Percentiles rank a stretch among this genome's conserved stretches.
Evolutionary conservation across 768 basidiomycete genomes (phyloP).

Genomic region (Tulasnella sp.): DNA sequence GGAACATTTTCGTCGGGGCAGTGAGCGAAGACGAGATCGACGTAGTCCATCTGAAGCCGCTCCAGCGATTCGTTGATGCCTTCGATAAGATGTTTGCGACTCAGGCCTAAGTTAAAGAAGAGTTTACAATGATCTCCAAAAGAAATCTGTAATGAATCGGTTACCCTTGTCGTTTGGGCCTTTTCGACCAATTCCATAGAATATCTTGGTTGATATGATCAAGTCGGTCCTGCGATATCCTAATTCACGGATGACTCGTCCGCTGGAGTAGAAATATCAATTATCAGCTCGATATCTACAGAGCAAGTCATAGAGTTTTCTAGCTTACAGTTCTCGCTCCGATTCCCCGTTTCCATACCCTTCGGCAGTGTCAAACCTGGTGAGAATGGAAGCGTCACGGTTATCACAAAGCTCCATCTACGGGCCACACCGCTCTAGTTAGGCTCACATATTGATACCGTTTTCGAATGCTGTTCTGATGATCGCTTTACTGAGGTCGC

Average conservation of each 20-base stretch:
- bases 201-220: conserved; percentile 68
- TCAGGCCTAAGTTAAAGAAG: neutral
- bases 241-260: conserved; percentile 68
- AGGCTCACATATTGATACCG: conserved; percentile 49
- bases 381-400: neutral
- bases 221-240: conserved; percentile 53
- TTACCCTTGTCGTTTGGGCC: conserved; percentile 41
- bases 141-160: too few species aligned
- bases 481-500: conserved; percentile 68
- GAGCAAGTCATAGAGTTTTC: neutral
- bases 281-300: neutral
- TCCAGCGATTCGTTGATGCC: conserved; percentile 54
- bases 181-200: conserved; percentile 46
- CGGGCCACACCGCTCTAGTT: neutral
- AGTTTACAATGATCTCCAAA: neutral
- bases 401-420: neutral
- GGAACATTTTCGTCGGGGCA: conserved; percentile 35
- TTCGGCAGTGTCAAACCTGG: conserved; percentile 51
- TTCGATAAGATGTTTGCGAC: conserved; percentile 45
- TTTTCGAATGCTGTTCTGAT: conserved; percentile 65
- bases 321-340: conserved; percentile 46
- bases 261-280: conserved; percentile 21
- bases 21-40: conserved; percentile 62
- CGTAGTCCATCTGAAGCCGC: conserved; percentile 63
- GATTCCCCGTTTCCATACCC: conserved; percentile 55